Conservation (phyloP, 768 basidiomycete species). For the Tubosaeta sp. region DNA sequence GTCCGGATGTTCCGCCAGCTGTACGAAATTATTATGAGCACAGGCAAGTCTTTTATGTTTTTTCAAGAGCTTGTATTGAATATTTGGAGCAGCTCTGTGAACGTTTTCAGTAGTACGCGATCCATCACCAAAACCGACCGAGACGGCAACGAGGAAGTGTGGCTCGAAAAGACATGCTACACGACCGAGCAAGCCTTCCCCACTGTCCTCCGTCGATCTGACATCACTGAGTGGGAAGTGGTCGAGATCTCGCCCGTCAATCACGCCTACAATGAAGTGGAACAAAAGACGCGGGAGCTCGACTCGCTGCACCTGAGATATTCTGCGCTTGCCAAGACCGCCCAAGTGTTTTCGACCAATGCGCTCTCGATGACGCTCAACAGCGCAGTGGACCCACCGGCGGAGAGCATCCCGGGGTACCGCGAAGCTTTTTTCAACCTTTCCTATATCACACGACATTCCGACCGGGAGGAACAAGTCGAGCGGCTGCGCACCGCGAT, state of each 20-base stretch:
- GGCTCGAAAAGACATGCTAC: constrained; percentile 86
- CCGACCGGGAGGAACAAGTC: constrained; percentile 66
- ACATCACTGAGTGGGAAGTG: constrained; percentile 66
- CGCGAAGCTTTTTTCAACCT: constrained; percentile 72
- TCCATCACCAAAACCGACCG: constrained; percentile 59
- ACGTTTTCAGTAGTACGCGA: constrained; percentile 73
- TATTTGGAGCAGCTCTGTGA: constrained; percentile 60
- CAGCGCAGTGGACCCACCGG: constrained; percentile 76
- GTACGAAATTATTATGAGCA: constrained; percentile 87
- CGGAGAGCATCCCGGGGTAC: constrained; percentile 71
- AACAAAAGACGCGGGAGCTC: constrained; percentile 76
- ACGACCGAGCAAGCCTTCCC: constrained; percentile 89
- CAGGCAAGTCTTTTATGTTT: constrained; percentile 43
- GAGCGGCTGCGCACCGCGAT: constrained; percentile 71
- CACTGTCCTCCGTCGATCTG: constrained; percentile 85
- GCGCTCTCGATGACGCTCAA: constrained; percentile 85
- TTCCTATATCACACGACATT: constrained; percentile 61
- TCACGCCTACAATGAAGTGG: constrained; percentile 76
- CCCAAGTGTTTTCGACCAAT: constrained; percentile 71
- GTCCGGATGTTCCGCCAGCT: constrained; percentile 74
- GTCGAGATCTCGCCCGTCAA: constrained; percentile 84
- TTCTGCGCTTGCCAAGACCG: constrained; percentile 72
- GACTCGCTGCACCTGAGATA: constrained; percentile 65
- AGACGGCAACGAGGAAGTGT: constrained; percentile 68
- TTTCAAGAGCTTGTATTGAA: not conserved